Percentiles rank a stretch among this genome's conserved stretches.
These are phyloP conservation scores for Leccinellum rugosiceps DNA, from an alignment of 768 basidiomycete genomes.

Conservation along the genomic window DNA sequence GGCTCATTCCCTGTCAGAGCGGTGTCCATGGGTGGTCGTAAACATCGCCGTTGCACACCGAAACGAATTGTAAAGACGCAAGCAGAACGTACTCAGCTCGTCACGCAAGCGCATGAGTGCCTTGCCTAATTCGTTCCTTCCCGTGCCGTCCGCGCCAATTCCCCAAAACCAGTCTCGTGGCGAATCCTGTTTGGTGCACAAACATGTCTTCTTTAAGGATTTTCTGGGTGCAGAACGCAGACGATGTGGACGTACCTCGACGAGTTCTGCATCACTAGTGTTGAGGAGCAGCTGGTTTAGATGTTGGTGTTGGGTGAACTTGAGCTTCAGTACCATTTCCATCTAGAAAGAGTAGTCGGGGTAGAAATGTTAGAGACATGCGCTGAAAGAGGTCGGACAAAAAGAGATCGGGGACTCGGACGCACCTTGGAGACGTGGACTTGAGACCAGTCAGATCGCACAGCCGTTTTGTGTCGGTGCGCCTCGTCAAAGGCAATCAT, in stretches of 20 bases:
- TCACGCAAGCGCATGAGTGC: conserved; percentile 60
- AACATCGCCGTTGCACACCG: neutral
- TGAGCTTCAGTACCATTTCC: conserved; percentile 59
- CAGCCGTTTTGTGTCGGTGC: conserved; percentile 59
- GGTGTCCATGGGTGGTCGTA: neutral
- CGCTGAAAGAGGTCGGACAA: neutral
- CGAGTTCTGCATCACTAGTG: conserved; percentile 61
- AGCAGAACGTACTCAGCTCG: conserved; percentile 40
- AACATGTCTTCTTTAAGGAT: neutral
- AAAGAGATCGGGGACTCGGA: neutral
- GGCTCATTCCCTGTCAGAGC: conserved; percentile 10
- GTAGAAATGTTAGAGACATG: neutral
- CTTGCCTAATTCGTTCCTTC: conserved; percentile 72
- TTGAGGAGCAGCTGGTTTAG: conserved; percentile 58
- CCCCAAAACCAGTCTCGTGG: conserved; percentile 79
- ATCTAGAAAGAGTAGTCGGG: conserved; percentile 39
- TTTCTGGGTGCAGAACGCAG: neutral
- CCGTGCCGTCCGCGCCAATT: conserved; percentile 59
- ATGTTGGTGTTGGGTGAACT: conserved; percentile 66
- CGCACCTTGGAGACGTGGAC: conserved; percentile 62
- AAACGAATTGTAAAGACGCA: neutral
- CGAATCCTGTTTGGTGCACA: conserved; percentile 48
- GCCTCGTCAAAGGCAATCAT: conserved; percentile 65
- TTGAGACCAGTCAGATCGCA: conserved; percentile 61
- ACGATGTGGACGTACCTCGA: conserved; percentile 49